Evolutionary conservation across 495 filamentous ascomycete genomes (phyloP), one percentile per base, ranked within the genome.

Genomic region (Trichoderma virens): DNA sequence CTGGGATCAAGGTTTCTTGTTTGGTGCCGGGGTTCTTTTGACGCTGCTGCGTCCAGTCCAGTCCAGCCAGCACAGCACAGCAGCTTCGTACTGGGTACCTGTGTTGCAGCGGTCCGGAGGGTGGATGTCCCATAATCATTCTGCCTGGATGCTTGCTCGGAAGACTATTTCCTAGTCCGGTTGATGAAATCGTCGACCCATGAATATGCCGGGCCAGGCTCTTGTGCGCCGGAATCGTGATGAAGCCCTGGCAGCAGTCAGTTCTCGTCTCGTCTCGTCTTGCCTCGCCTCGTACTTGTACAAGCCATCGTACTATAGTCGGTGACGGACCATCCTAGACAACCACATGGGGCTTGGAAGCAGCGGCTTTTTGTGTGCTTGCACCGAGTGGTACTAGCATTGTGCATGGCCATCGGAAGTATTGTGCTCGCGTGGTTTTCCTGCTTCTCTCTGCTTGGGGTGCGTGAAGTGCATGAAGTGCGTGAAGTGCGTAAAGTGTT

Each of bases 1-100:
- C 51, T 28, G 51, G 51, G 51, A 56, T 56, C 51, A 28, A 28
- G 23, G 51, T 56, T 56, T 28, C 51, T 56, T 56, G 30, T 56
- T 56, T 56, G 23, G 6, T 27, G 51, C 27, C 51, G 27, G 51
- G 51, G 25, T 27, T 47, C n/a, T 56, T 31, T n/a, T 25, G 2
- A 51, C 8, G 45, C 16, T 27, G 51, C 25, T 28, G 51, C 51
- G 51, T 47, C 34, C 6, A 35, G 34, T 35, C n/a, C n/a, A n/a
- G n/a, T n/a, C n/a, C n/a, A n/a, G n/a, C n/a, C n/a, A n/a, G n/a
- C n/a, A n/a, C n/a, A n/a, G n/a, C 13, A 35, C 43, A 47, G 23
- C 18, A 47, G 43, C 43, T 47, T 47, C n/a, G 43, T 47, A 25
- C 43, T 47, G 18, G n/a, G 43, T n/a, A 20, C 43, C 43, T 47